Percentiles rank a stretch among this genome's conserved stretches.
Evolutionary conservation across 257 asterid genomes (phyloP).

Genomic region (Solanum habrochaites): DNA sequence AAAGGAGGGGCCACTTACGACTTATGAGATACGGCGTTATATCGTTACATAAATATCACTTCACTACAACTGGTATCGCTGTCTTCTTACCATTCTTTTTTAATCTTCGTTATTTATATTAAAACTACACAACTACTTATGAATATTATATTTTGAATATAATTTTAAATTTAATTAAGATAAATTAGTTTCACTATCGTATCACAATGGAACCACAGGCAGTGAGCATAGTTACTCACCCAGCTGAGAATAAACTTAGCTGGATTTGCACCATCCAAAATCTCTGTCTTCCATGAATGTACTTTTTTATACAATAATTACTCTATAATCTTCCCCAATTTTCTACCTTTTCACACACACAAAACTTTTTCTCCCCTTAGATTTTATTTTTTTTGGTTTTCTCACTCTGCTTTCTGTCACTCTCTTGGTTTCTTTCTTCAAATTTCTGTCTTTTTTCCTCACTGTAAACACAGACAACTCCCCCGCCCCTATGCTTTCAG

Average conservation of each 20-base stretch:
- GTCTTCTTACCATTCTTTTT: background rate
- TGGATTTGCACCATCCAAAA: background rate
- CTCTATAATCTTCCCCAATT: background rate
- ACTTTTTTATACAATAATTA: background rate
- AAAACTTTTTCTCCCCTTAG: background rate
- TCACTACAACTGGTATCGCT: background rate
- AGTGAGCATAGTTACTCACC: background rate
- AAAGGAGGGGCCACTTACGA: background rate
- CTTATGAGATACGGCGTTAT: background rate
- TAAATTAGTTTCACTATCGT: background rate
- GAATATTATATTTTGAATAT: no score
- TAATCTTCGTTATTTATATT: no score
- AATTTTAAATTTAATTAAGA: no score
- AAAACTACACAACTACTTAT: rapidly evolving
- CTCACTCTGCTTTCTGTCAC: background rate
- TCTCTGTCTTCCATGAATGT: background rate
- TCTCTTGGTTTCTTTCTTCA: background rate
- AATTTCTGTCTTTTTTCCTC: background rate
- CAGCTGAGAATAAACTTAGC: background rate
- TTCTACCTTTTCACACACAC: background rate
- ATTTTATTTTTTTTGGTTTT: background rate
- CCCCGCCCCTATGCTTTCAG: background rate
- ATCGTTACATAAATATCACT: background rate
- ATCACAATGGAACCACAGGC: background rate
- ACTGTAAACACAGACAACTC: background rate